phyloP scores from a whole-genome alignment of 352 stramenopile genomes.

The Phytophthora multivora region DNA sequence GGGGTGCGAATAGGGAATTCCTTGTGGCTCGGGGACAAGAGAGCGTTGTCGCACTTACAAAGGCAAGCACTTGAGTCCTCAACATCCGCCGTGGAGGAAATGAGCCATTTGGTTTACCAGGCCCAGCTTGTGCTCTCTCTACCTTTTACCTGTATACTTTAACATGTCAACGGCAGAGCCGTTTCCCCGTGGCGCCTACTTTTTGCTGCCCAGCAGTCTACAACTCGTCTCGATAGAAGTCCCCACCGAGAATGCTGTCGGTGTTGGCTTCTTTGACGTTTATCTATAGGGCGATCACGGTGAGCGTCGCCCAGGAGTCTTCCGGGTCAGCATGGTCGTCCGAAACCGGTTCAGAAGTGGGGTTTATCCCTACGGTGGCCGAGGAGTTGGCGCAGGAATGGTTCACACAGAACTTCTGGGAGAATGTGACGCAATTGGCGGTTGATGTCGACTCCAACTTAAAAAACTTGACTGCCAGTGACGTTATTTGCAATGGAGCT shows the following conservation, averaged over 20 bases:
- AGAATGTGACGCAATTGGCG: constrained; percentile 39
- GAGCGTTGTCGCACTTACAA: not conserved
- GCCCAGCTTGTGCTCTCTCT: constrained; percentile 19
- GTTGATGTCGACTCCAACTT: constrained; percentile 31
- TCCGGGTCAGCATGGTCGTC: constrained; percentile 12
- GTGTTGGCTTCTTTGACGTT: constrained; percentile 21
- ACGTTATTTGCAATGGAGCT: constrained; percentile 34
- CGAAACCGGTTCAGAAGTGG: constrained; percentile 16
- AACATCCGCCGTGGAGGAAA: constrained; percentile 28
- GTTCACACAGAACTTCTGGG: constrained; percentile 34
- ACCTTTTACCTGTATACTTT: constrained; percentile 3
- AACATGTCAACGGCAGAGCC: constrained; percentile 22
- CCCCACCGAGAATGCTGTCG: constrained; percentile 15
- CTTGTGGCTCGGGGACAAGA: constrained; percentile 36
- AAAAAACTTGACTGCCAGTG: constrained; percentile 23
- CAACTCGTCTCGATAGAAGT: constrained; percentile 27
- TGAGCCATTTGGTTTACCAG: constrained; percentile 25
- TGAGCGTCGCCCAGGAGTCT: constrained; percentile 14
- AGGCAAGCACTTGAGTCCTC: not conserved
- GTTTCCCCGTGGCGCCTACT: not conserved
- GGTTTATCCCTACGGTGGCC: constrained; percentile 10
- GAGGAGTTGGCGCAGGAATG: constrained; percentile 36
- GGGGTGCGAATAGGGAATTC: constrained; percentile 19
- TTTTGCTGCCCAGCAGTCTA: constrained; percentile 12
- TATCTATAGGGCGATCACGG: constrained; percentile 10